phyloP scores from a whole-genome alignment of 2,329 filamentous ascomycete genomes.

The Colletotrichum gloeosporioides region DNA sequence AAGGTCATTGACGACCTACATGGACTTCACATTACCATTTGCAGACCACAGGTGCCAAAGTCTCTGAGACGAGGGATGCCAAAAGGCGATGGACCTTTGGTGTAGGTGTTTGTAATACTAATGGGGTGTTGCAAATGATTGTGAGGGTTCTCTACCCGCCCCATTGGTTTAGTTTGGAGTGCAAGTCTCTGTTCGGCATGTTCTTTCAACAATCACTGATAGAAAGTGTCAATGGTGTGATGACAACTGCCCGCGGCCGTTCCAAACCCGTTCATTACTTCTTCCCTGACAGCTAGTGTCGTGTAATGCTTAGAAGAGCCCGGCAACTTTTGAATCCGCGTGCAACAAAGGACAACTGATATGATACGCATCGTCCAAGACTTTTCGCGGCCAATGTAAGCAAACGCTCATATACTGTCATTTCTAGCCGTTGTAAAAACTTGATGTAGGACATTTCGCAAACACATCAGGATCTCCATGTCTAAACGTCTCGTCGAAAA shows the following conservation, averaged over 20 bases:
- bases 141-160: background rate
- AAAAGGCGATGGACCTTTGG: background rate
- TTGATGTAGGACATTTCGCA: background rate
- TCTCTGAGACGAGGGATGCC: background rate
- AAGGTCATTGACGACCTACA: background rate
- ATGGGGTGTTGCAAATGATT: background rate
- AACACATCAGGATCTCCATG: background rate
- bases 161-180: background rate
- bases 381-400: background rate
- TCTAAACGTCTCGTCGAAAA: background rate
- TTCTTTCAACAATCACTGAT: background rate
- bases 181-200: background rate
- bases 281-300: background rate
- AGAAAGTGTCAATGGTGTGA: background rate
- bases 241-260: background rate
- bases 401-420: background rate
- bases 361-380: background rate
- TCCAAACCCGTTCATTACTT: background rate
- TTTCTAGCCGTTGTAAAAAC: background rate
- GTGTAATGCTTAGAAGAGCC: background rate
- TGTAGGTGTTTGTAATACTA: background rate
- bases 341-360: background rate
- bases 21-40: background rate
- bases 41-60: background rate
- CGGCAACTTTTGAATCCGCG: background rate